Evolutionary conservation across 192 early-diverging fungal genomes (phyloP), one percentile per base, ranked within the genome.

Genomic region (Backusella psychrophila): DNA sequence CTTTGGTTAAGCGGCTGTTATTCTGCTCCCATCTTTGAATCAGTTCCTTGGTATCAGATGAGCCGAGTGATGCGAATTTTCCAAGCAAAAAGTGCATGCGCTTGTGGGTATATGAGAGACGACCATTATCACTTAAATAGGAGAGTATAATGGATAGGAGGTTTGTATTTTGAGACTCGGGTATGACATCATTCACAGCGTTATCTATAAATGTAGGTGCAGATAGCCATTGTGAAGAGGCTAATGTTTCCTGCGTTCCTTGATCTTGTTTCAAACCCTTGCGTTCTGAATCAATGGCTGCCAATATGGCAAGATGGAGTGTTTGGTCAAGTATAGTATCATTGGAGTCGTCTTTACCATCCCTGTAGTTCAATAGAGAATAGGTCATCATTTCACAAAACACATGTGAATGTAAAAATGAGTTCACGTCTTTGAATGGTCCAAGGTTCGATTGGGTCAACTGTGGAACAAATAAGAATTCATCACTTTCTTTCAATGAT

Each of bases 301-400:
- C 94, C 69, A 96, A 75, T 69, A 95, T 88, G 46, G 94, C 83
- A 33, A 98, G 77, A 78, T 97, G 93, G 1, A 95, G 87, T 1
- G 92, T 89, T 36, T 91, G 88, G 39, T 94, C 93, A 8, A 96
- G 85, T 46, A 96, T 89, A 21, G 89, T 93, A 41, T 94, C 93
- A 41, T 81, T 85, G 46, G 69, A 70, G 8, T 46, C 15, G 9
- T 74, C 33, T 2, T 71, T 21, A 11, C 0, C 35, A 29, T 78
- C 44, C 41, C 86, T 89, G 7, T 87, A 85, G 70, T 96, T 92
- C 85, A 90, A 91, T 49, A 97, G 80, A 11, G 92, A 86, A 79
- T 93, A 94, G 71, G 92, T 91, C 19, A 96, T 79, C 35, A 98
- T 87, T 81, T 94, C 90, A 66, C 89, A 89, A 69, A 96, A 90